Evolutionary conservation across 1,284 basidiomycete genomes (phyloP).

Genomic region (Mycosarcoma mackinlayi): DNA sequence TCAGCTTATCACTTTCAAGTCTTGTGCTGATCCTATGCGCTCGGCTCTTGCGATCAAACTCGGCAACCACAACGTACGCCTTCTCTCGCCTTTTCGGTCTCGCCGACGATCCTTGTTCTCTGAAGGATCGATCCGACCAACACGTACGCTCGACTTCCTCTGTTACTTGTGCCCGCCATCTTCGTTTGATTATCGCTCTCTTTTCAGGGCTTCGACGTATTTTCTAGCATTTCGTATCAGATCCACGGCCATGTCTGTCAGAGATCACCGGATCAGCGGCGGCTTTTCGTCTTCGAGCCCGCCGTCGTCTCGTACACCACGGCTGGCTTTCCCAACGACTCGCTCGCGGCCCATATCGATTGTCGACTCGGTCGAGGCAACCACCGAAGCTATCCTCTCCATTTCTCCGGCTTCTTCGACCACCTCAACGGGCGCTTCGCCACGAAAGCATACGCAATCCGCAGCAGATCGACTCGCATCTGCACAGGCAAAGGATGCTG

Average conservation of each 20-base stretch:
- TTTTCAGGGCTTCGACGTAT: too few relatives aligned
- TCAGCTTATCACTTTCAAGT: too few relatives aligned
- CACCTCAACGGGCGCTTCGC: constrained; percentile 24
- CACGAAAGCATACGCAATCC: constrained; percentile 40
- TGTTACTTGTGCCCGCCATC: too few relatives aligned
- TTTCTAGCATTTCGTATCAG: too few relatives aligned
- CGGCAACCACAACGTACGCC: too few relatives aligned
- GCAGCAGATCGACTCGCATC: constrained; percentile 33
- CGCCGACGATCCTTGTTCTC: too few relatives aligned
- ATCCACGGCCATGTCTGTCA: constrained; percentile 18
- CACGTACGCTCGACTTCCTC: too few relatives aligned
- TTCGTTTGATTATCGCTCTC: too few relatives aligned
- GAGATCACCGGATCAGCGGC: constrained; percentile 10
- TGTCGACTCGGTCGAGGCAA: constrained; percentile 31
- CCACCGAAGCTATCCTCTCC: constrained; percentile 29
- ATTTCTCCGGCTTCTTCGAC: constrained; percentile 41
- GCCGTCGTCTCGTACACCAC: constrained; percentile 22
- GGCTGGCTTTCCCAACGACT: constrained; percentile 33
- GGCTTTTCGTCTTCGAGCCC: constrained; percentile 25
- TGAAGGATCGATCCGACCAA: too few relatives aligned
- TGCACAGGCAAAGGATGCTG: constrained; percentile 37
- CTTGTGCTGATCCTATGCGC: too few relatives aligned
- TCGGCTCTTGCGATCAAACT: too few relatives aligned
- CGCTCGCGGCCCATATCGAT: constrained; percentile 41
- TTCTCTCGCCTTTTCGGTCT: too few relatives aligned